Conservation (phyloP, 495 filamentous ascomycete species). For the Haplographium delicatum region DNA sequence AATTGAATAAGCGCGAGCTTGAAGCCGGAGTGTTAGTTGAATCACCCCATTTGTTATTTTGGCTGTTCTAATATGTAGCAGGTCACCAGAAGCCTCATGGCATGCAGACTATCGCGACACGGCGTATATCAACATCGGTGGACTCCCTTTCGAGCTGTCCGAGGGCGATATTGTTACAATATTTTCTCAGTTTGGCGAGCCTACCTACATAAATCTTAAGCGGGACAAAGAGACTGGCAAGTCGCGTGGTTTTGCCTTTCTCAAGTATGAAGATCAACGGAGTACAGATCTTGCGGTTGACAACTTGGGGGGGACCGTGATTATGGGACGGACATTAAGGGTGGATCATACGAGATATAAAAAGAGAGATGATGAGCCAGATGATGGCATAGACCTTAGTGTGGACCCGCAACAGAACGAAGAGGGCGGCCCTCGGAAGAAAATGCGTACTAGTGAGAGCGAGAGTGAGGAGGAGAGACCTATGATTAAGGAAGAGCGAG, state of each 20-base stretch:
- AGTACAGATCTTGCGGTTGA: conserved; percentile 94
- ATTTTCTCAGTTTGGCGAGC: conserved; percentile 96
- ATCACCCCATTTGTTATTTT: not conserved
- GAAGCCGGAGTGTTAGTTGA: conserved; percentile 69
- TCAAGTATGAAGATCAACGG: conserved; percentile 98
- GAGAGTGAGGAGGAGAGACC: conserved; percentile 35
- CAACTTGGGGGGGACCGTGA: conserved; percentile 81
- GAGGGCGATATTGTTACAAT: conserved; percentile 96
- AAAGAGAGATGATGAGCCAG: conserved; percentile 77
- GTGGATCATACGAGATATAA: conserved; percentile 95
- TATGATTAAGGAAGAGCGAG: conserved; percentile 60
- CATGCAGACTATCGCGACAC: conserved; percentile 97
- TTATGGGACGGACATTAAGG: conserved; percentile 73
- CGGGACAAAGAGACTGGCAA: conserved; percentile 96
- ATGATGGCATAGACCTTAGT: conserved; percentile 46
- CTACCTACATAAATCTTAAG: conserved; percentile 80
- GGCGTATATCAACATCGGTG: conserved; percentile 93
- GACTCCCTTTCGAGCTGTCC: conserved; percentile 86
- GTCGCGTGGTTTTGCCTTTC: conserved; percentile 85
- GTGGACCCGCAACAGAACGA: conserved; percentile 26
- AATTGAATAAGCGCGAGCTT: conserved; percentile 92
- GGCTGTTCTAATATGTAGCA: conserved; percentile 27
- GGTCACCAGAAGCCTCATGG: conserved; percentile 84
- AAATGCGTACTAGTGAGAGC: conserved; percentile 22
- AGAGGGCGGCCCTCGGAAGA: conserved; percentile 32